Conservation (phyloP, 495 filamentous ascomycete species). For the Tuber indicum region DNA sequence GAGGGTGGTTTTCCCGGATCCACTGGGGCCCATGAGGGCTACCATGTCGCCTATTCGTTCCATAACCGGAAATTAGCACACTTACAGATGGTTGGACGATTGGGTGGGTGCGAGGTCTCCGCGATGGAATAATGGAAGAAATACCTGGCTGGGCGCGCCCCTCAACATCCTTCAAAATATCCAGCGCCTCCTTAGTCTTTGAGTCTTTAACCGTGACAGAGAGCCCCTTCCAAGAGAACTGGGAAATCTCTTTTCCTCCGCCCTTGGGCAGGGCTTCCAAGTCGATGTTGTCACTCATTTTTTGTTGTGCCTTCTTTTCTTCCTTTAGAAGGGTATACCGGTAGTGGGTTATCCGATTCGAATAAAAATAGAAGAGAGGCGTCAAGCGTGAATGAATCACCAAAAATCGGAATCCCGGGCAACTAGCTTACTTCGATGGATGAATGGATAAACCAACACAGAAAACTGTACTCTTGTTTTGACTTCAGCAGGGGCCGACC, state of each 20-base stretch:
- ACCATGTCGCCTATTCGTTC: constrained; percentile 57
- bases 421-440: neutral
- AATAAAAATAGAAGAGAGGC: neutral
- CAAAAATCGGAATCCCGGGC: neutral
- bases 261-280: constrained; percentile 41
- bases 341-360: neutral
- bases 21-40: constrained; percentile 70
- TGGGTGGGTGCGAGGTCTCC: constrained; percentile 36
- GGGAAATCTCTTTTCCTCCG: constrained; percentile 24
- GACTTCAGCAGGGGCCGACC: neutral
- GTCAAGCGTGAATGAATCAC: neutral
- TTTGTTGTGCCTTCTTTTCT: neutral
- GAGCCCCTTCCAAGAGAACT: constrained; percentile 56
- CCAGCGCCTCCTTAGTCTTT: constrained; percentile 54
- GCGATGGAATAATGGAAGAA: neutral
- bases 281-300: constrained; percentile 22
- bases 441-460: neutral
- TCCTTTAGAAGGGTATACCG: neutral
- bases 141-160: constrained; percentile 51
- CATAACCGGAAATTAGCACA: constrained; percentile 8
- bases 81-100: constrained; percentile 32
- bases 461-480: neutral
- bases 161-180: constrained; percentile 51
- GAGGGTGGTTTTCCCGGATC: constrained; percentile 71
- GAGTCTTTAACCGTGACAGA: constrained; percentile 65